Conservation (phyloP, 2,329 filamentous ascomycete genomes). For the Cercospora sesami region DNA sequence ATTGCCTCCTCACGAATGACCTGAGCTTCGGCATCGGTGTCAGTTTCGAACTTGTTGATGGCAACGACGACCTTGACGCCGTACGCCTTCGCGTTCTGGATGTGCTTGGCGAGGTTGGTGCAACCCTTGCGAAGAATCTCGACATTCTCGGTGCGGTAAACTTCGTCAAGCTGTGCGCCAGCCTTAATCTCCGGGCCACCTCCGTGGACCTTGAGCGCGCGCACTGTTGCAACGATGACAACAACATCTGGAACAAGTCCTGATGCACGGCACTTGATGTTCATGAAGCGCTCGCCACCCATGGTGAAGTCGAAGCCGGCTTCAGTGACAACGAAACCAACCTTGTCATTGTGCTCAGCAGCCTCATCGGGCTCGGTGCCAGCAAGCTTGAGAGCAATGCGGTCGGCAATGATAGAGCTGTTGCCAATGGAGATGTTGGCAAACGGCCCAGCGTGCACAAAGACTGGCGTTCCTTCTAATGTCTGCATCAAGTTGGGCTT, state of each 20-base stretch:
- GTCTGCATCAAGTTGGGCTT: constrained; percentile 99
- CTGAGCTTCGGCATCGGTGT: constrained; percentile 87
- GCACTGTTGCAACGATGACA: constrained; percentile 91
- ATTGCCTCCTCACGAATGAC: constrained; percentile 89
- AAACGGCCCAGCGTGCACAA: constrained; percentile 96
- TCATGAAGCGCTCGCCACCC: constrained; percentile 99
- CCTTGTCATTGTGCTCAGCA: constrained; percentile 64
- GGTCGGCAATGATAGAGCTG: constrained; percentile 91
- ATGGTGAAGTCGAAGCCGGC: constrained; percentile 99
- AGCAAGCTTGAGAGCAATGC: constrained; percentile 90
- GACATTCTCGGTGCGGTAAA: constrained; percentile 91
- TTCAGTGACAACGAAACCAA: constrained; percentile 93
- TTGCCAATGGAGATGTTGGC: constrained; percentile 98
- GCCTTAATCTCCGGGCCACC: constrained; percentile 91
- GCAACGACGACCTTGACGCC: constrained; percentile 93
- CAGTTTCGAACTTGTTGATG: constrained; percentile 94
- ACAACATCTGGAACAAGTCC: constrained; percentile 90
- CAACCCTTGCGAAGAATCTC: constrained; percentile 88
- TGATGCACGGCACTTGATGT: constrained; percentile 97
- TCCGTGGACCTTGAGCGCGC: constrained; percentile 94
- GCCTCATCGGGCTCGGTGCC: constrained; percentile 92
- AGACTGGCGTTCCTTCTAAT: constrained; percentile 92
- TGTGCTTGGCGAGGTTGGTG: constrained; percentile 93
- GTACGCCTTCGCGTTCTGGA: constrained; percentile 82
- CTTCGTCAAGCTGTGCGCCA: constrained; percentile 77